phyloP scores from a whole-genome alignment of 2,329 filamentous ascomycete genomes.

The Fusarium pininemorale region DNA sequence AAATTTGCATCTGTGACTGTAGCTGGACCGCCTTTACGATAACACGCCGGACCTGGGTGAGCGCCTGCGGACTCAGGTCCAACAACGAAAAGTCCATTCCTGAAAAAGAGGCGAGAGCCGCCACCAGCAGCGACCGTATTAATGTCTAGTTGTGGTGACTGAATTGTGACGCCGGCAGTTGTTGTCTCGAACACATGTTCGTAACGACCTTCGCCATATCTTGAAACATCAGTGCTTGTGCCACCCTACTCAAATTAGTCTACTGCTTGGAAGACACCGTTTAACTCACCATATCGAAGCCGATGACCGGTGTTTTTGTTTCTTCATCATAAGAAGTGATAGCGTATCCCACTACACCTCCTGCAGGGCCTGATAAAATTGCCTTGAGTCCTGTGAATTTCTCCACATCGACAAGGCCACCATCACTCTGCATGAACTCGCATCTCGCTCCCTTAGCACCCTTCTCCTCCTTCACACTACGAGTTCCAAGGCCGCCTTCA shows the following conservation, averaged over 20 bases:
- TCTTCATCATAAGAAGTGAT: constrained; percentile 87
- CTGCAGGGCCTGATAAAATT: constrained; percentile 90
- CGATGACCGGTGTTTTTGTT: constrained; percentile 86
- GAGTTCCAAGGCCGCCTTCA: constrained; percentile 78
- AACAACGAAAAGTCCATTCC: constrained; percentile 88
- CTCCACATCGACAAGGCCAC: constrained; percentile 76
- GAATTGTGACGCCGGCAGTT: constrained; percentile 92
- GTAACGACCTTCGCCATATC: constrained; percentile 85
- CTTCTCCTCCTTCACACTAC: constrained; percentile 73
- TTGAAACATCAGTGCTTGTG: constrained; percentile 89
- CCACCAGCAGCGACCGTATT: constrained; percentile 95
- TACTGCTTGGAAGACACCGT: background rate
- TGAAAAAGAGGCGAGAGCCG: constrained; percentile 85
- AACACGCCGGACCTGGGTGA: constrained; percentile 90
- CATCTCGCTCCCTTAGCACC: constrained; percentile 79
- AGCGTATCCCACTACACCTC: constrained; percentile 91
- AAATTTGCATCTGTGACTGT: constrained; percentile 96
- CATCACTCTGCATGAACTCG: constrained; percentile 95
- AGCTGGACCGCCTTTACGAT: constrained; percentile 86
- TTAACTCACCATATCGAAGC: constrained; percentile 80
- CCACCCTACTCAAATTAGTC: constrained; percentile 63
- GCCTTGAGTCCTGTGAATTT: constrained; percentile 86
- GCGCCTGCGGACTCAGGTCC: constrained; percentile 90
- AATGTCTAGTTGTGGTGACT: constrained; percentile 91
- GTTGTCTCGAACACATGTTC: constrained; percentile 96